A percentile compares a stretch with the other conserved stretches of the same genome.
Evolutionary conservation across 2,329 filamentous ascomycete species (phyloP).

Genomic region (Colletotrichum filicis): DNA sequence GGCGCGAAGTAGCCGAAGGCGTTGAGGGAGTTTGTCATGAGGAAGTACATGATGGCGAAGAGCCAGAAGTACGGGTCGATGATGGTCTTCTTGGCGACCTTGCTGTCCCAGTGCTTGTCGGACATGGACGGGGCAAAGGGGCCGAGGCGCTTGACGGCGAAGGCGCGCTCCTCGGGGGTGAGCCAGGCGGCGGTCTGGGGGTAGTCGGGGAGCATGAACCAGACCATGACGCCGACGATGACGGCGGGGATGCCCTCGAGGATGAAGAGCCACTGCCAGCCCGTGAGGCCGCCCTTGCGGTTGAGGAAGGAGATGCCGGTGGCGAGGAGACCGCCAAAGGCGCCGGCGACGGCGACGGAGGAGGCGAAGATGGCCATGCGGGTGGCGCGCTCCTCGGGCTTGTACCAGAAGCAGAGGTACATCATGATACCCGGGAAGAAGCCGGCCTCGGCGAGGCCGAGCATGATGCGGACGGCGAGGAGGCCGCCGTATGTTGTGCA

Average conservation of each 20-base stretch:
- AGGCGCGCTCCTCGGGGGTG: slow-evolving; percentile 45
- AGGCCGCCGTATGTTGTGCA: slow-evolving; percentile 59
- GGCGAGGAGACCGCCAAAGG: slow-evolving; percentile 70
- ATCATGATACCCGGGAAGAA: slow-evolving; percentile 66
- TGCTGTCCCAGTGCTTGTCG: slow-evolving; percentile 47
- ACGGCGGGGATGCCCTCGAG: slow-evolving; percentile 53
- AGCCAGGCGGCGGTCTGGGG: slow-evolving; percentile 48
- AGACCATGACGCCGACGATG: slow-evolving; percentile 44
- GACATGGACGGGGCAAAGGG: slow-evolving; percentile 46
- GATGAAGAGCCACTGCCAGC: slow-evolving; percentile 75
- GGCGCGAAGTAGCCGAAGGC: slow-evolving; percentile 49
- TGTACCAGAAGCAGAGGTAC: slow-evolving; percentile 73
- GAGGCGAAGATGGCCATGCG: slow-evolving; percentile 70
- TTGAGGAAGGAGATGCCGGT: slow-evolving; percentile 59
- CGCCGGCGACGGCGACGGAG: slow-evolving; percentile 66
- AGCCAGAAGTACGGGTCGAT: slow-evolving; percentile 48
- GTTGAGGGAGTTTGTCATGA: slow-evolving; percentile 48
- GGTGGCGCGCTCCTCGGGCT: slow-evolving; percentile 66
- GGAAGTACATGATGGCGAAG: slow-evolving; percentile 44
- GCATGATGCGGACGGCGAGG: slow-evolving; percentile 58
- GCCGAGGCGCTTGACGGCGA: slow-evolving; percentile 48
- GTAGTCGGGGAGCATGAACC: slow-evolving; percentile 46
- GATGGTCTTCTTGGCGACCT: slow-evolving; percentile 45
- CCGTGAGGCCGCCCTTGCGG: slow-evolving; percentile 57
- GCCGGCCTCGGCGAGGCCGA: slow-evolving; percentile 63